These are phyloP conservation scores for Sambucus nigra DNA, from an alignment of 129 eudicot species.

Conservation along the genomic window DNA sequence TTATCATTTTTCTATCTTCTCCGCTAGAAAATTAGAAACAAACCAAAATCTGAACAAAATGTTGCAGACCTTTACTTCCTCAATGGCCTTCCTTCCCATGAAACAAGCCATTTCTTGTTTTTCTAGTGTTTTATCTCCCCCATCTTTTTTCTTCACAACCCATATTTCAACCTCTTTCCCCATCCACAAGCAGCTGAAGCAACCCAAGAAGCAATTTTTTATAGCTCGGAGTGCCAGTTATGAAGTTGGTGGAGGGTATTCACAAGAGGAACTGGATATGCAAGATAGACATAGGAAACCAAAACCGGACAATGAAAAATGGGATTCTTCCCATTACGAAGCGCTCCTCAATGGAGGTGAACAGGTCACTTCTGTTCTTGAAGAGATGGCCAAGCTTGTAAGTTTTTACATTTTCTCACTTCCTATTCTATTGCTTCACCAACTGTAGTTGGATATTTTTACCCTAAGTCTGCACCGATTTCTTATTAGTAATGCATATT, in stretches of 20 bases:
- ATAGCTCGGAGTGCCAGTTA: slow-evolving; percentile 25
- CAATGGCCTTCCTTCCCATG: slow-evolving; percentile 18
- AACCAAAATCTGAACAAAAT: too few relatives aligned
- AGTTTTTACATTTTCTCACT: too few relatives aligned
- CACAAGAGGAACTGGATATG: slow-evolving; percentile 38
- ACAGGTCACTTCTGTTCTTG: slow-evolving; percentile 88
- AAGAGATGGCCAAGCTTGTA: slow-evolving; percentile 73
- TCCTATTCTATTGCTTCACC: not conserved
- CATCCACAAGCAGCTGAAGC: slow-evolving; percentile 4
- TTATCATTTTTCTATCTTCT: too few relatives aligned
- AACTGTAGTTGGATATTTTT: not conserved
- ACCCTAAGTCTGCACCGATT: not conserved
- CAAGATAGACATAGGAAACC: slow-evolving; percentile 13
- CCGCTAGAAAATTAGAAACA: too few relatives aligned
- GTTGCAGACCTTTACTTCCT: not conserved
- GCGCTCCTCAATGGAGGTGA: slow-evolving; percentile 91
- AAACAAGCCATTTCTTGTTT: slow-evolving; percentile 19
- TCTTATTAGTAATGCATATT: too few relatives aligned
- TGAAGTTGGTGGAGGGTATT: slow-evolving; percentile 53
- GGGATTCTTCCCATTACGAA: slow-evolving; percentile 48
- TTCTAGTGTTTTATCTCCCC: not conserved
- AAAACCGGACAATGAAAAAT: slow-evolving; percentile 13
- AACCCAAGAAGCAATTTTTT: slow-evolving; percentile 2
- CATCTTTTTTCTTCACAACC: slow-evolving; percentile 2
- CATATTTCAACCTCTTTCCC: slow-evolving; percentile 3